Evolutionary conservation across 2,329 filamentous ascomycete species (phyloP).

Genomic region (Cladophialophora immunda): DNA sequence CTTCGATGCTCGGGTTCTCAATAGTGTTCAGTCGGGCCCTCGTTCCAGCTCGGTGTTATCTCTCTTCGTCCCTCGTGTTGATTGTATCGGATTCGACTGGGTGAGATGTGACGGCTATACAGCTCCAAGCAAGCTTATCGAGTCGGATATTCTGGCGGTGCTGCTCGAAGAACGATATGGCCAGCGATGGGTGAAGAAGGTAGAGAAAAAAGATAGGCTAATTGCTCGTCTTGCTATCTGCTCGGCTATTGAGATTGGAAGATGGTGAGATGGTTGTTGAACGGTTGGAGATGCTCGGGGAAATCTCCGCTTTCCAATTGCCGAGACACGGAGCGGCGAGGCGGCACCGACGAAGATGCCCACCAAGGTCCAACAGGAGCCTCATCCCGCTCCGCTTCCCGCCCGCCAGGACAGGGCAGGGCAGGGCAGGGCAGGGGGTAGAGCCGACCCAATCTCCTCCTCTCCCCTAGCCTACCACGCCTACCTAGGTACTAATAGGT

Average conservation of each 20-base stretch:
- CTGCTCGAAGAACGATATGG: neutral
- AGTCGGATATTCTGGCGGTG: neutral
- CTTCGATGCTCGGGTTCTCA: too few species aligned
- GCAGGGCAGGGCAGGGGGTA: too few species aligned
- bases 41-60: neutral
- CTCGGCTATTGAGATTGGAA: neutral
- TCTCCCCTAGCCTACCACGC: neutral
- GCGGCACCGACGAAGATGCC: too few species aligned
- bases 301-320: constrained; percentile 8
- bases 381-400: too few species aligned
- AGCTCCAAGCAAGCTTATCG: neutral
- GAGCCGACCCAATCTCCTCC: neutral
- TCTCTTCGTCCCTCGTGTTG: neutral
- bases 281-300: neutral
- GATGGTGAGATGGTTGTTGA: neutral
- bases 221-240: neutral
- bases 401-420: too few species aligned
- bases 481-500: neutral
- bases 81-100: neutral
- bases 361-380: too few species aligned
- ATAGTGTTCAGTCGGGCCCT: too few species aligned
- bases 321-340: neutral
- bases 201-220: too few species aligned
- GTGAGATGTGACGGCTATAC: too few species aligned
- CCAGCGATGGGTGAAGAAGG: neutral